phyloP scores from a whole-genome alignment of 257 asterid genomes.

The Paulownia fortunei region DNA sequence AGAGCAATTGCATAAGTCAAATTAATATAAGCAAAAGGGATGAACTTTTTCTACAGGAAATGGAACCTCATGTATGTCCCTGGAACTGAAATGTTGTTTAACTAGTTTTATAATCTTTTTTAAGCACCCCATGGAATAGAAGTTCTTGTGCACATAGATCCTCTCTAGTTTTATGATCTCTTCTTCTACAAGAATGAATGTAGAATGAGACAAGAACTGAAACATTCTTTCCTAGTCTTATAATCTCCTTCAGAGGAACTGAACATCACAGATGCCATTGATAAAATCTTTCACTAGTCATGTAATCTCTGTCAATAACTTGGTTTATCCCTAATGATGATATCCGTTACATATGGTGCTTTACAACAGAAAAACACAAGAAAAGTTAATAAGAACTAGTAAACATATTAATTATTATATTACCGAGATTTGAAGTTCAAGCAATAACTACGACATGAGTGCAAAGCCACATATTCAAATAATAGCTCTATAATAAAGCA shows the following conservation, averaged over 20 bases:
- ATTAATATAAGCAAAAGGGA: conserved; percentile 18
- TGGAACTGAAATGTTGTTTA: neutral
- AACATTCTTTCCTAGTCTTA: neutral
- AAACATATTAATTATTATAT: neutral
- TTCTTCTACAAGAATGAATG: neutral
- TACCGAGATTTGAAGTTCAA: neutral
- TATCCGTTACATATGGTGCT: neutral
- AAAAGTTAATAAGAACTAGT: neutral
- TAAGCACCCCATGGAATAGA: neutral
- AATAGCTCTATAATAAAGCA: neutral
- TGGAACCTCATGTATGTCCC: neutral
- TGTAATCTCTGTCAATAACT: neutral
- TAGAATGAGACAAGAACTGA: neutral
- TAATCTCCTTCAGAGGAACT: neutral
- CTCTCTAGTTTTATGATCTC: neutral
- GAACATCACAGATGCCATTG: neutral
- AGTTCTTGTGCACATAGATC: neutral
- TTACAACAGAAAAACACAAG: neutral
- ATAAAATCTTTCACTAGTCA: neutral
- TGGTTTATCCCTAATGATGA: neutral
- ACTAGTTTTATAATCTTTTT: neutral
- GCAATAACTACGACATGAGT: neutral
- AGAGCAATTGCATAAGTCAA: conserved; percentile 33
- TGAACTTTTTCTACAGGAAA: neutral
- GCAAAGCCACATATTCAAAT: conserved; percentile 6